phyloP scores from a whole-genome alignment of 139 green algal species.

The Asterochloris erici region DNA sequence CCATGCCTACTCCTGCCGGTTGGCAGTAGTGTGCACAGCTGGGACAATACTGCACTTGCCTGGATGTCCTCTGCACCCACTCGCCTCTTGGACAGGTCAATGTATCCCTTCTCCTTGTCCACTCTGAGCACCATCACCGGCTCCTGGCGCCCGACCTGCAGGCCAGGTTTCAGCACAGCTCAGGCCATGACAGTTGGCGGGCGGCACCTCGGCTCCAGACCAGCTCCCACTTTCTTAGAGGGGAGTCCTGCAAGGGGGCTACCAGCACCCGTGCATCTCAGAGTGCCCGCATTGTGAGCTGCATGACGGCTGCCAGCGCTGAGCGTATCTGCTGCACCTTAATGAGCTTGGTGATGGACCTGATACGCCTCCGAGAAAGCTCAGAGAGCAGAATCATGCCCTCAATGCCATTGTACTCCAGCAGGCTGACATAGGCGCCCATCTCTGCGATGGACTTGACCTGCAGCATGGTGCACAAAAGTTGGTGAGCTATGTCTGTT shows the following conservation, averaged over 20 bases:
- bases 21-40: neutral
- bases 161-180: neutral
- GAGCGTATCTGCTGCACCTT: slow-evolving; percentile 61
- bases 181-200: neutral
- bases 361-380: slow-evolving; percentile 95
- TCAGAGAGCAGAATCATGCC: slow-evolving; percentile 99
- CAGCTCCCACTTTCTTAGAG: neutral
- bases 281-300: neutral
- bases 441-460: slow-evolving; percentile 96
- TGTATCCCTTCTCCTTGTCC: slow-evolving; percentile 99
- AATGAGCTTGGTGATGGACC: slow-evolving; percentile 99
- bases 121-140: slow-evolving; percentile 99
- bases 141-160: slow-evolving; percentile 91
- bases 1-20: no score
- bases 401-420: slow-evolving; percentile 92
- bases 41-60: neutral
- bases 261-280: no score
- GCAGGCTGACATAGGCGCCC: slow-evolving; percentile 95
- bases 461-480: slow-evolving; percentile 30
- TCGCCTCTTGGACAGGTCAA: slow-evolving; percentile 97
- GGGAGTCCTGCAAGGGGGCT: no score
- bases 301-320: neutral
- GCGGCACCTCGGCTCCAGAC: neutral
- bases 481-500: neutral
- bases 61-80: slow-evolving; percentile 92